Percentiles rank a stretch among this genome's conserved stretches.
Evolutionary conservation across 2,329 filamentous ascomycete genomes (phyloP).

Genomic region (Amauroascus niger): DNA sequence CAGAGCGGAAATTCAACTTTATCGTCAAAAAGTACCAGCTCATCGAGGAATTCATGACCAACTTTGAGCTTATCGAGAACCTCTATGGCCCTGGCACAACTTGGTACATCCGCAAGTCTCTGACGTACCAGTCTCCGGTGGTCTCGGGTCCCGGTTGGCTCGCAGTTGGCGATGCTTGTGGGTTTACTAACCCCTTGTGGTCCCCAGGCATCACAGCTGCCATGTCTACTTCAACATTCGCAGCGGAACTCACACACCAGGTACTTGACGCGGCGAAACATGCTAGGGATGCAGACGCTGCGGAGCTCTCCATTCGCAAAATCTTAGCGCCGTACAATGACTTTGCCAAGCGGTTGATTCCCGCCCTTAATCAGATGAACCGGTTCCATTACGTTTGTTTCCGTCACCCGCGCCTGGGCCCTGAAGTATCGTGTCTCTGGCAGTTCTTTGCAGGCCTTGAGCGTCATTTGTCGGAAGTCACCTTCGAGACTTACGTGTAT

Average conservation of each 20-base stretch:
- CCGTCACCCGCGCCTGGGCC: slow-evolving; percentile 18
- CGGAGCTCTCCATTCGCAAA: slow-evolving; percentile 12
- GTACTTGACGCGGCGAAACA: background rate
- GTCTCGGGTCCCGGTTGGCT: slow-evolving; percentile 23
- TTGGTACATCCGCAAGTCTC: slow-evolving; percentile 21
- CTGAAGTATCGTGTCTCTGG: slow-evolving; percentile 19
- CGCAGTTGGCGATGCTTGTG: slow-evolving; percentile 24
- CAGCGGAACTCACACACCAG: slow-evolving; percentile 17
- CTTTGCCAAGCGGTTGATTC: slow-evolving; percentile 17
- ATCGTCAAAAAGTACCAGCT: slow-evolving; percentile 19
- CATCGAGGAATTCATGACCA: slow-evolving; percentile 21
- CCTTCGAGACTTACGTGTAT: background rate
- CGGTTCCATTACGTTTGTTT: slow-evolving; percentile 21
- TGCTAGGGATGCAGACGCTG: background rate
- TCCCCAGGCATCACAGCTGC: slow-evolving; percentile 24
- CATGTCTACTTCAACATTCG: slow-evolving; percentile 17
- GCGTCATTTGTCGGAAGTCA: slow-evolving; percentile 1
- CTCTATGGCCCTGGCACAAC: slow-evolving; percentile 21
- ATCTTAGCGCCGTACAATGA: slow-evolving; percentile 15
- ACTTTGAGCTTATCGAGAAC: slow-evolving; percentile 16
- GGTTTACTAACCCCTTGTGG: slow-evolving; percentile 25
- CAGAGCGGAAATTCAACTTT: slow-evolving; percentile 24
- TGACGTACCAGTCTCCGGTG: slow-evolving; percentile 18
- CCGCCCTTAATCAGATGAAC: slow-evolving; percentile 20
- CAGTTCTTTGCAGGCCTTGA: slow-evolving; percentile 16